Conservation (phyloP, 805 yeast genomes). For the Starmerella potacharoeniae region DNA sequence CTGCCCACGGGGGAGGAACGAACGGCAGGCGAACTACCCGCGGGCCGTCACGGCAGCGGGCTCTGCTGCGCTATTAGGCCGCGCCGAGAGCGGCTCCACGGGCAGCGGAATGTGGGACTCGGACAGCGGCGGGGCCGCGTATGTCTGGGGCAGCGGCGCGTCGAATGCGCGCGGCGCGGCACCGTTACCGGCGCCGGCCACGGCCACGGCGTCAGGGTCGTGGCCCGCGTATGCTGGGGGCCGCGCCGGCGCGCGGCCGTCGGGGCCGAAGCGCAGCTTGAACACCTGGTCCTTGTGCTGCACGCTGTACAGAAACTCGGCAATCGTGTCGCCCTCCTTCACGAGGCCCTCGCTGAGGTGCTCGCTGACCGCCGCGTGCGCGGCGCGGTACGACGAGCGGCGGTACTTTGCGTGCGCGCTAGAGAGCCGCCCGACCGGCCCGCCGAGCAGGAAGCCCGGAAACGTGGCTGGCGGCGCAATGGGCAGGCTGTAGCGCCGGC, state of each 20-base stretch:
- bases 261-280: conserved; percentile 20
- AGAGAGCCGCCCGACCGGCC: conserved; percentile 65
- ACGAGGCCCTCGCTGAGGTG: conserved; percentile 54
- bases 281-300: conserved; percentile 47
- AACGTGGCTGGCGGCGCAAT: conserved; percentile 52
- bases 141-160: not conserved
- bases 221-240: not conserved
- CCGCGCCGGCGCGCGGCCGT: not conserved
- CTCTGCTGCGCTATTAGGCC: not conserved
- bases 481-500: conserved; percentile 44
- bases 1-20: too few species aligned
- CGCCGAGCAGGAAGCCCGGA: conserved; percentile 58
- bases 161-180: not conserved
- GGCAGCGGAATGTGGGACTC: conserved; percentile 2
- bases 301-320: conserved; percentile 79
- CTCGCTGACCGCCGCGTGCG: conserved; percentile 48
- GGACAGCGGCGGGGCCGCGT: not conserved
- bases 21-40: too few species aligned
- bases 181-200: not conserved
- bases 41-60: not conserved
- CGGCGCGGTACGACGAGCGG: conserved; percentile 46
- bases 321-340: conserved; percentile 75
- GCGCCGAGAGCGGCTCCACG: conserved; percentile 1
- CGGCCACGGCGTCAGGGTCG: not conserved
- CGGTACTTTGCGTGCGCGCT: conserved; percentile 31